Percentiles rank a stretch among this genome's conserved stretches.
Evolutionary conservation across 495 filamentous ascomycete species (phyloP).

Genomic region (Penicillium antarcticum): DNA sequence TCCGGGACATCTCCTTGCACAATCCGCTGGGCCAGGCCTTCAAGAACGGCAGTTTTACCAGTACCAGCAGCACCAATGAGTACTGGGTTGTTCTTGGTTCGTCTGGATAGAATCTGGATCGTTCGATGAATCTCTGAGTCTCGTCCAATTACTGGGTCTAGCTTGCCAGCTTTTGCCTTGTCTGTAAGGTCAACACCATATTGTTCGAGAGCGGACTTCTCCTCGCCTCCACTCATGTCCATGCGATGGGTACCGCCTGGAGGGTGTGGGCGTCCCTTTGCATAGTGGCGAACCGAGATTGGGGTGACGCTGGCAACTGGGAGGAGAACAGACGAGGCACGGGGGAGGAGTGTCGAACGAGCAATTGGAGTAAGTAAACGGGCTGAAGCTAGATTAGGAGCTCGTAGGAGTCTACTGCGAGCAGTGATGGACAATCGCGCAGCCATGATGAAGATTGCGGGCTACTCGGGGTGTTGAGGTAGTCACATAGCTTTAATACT

Average conservation of each 20-base stretch:
- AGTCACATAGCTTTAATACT: conserved; percentile 19
- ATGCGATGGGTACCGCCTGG: conserved; percentile 92
- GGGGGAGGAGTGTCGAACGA: conserved; percentile 20
- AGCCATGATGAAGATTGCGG: conserved; percentile 24
- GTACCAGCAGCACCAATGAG: conserved; percentile 90
- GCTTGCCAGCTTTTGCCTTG: conserved; percentile 79
- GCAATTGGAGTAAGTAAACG: conserved; percentile 19
- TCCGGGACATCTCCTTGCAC: conserved; percentile 92
- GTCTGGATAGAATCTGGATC: conserved; percentile 86
- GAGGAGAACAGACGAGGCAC: conserved; percentile 13
- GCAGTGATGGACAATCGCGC: conserved; percentile 31
- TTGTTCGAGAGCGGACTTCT: conserved; percentile 84
- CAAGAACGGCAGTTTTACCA: conserved; percentile 92
- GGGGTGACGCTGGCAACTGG: conserved; percentile 8
- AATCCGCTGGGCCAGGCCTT: conserved; percentile 89
- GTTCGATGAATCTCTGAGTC: conserved; percentile 89
- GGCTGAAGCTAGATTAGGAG: conserved; percentile 18
- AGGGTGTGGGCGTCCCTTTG: conserved; percentile 75
- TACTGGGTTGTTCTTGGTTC: conserved; percentile 97
- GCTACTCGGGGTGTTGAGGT: not conserved
- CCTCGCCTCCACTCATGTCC: conserved; percentile 73
- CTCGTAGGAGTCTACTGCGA: conserved; percentile 30
- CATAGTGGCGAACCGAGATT: conserved; percentile 55
- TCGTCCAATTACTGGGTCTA: conserved; percentile 93
- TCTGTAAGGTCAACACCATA: conserved; percentile 90